Evolutionary conservation across 495 filamentous ascomycete species (phyloP), one percentile per base, ranked within the genome.

Genomic region (Aeminium ludgeri): DNA sequence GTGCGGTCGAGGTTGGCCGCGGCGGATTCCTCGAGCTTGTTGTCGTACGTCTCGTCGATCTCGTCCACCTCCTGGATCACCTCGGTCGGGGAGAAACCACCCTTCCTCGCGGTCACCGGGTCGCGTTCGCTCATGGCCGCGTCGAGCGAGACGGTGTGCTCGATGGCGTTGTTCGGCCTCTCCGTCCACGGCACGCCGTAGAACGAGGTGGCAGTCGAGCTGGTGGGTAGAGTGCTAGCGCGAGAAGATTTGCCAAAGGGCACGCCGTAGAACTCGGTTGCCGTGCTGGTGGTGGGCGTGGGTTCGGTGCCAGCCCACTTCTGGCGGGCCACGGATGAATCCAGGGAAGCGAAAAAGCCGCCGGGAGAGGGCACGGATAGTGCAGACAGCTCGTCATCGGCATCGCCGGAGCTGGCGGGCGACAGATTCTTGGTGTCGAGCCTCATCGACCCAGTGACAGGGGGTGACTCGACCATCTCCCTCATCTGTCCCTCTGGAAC

Each of bases 321-420:
- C 52, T 79, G 74, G 38, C 84, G 70, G 23, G 76, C 73, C 11
- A 45, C 20, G 36, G 73, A 68, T 1, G 72, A 65, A 12, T 70
- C 78, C 13, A 95, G 67, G 0, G 80, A 83, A 15, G 82, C 78
- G 57, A 95, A 95, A 65, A 95, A 93, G 0, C 81, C 82, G 19
- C 83, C 81, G 0, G 86, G 86, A 1, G 86, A 92, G 2, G 86
- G 86, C 36, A 95, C 84, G 10, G 54, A 56, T 3, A 64, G 50
- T 2, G 38, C 83, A 75, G 41, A 93, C 63, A 57, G 68, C 65
- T 44, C 74, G 63, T 61, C 34, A 62, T 69, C 34, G 48, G 65
- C 61, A 36, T 61, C 62, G n/a, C 61, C 61, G 45, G 45, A 20
- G 2, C 34, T 34, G 10, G 52, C 17, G 2, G 48, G 34, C 11